Conservation (phyloP, 495 filamentous ascomycete species). For the Jackrogersella minutella region DNA sequence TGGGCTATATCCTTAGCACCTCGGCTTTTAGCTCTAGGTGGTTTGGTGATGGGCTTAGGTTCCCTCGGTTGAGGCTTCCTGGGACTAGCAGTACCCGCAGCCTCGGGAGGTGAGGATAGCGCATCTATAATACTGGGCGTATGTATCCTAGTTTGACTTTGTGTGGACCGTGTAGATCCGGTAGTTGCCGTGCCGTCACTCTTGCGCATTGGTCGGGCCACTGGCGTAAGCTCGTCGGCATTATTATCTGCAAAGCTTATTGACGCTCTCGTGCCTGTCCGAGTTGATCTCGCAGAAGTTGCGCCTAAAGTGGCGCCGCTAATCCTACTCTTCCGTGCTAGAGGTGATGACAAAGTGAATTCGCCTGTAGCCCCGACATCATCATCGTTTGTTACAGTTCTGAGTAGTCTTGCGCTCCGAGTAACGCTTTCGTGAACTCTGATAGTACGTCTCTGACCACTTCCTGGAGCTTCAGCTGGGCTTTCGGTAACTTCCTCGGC, state of each 20-base stretch:
- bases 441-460: conserved; percentile 49
- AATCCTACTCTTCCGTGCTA: conserved; percentile 48
- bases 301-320: conserved; percentile 36
- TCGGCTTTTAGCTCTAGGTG: conserved; percentile 16
- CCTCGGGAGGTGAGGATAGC: conserved; percentile 43
- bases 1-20: conserved; percentile 30
- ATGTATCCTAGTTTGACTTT: conserved; percentile 26
- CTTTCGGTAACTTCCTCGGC: conserved; percentile 57
- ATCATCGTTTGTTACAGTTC: conserved; percentile 40
- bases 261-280: conserved; percentile 23
- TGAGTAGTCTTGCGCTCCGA: conserved; percentile 47
- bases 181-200: conserved; percentile 29
- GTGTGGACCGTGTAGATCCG: conserved; percentile 31
- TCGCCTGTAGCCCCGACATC: conserved; percentile 34
- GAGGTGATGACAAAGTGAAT: conserved; percentile 50
- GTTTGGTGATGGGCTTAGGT: conserved; percentile 9
- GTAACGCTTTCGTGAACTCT: conserved; percentile 38
- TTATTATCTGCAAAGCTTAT: conserved; percentile 4
- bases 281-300: conserved; percentile 27
- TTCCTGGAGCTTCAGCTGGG: conserved; percentile 58
- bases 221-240: conserved; percentile 27
- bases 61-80: conserved; percentile 36
- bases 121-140: conserved; percentile 37
- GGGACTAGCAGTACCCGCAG: conserved; percentile 44
- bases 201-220: conserved; percentile 20